Percentiles rank a stretch among this genome's conserved stretches.
These are phyloP conservation scores for Xylariaceae sp. DNA, from an alignment of 2,329 filamentous ascomycete species.

Conservation along the genomic window DNA sequence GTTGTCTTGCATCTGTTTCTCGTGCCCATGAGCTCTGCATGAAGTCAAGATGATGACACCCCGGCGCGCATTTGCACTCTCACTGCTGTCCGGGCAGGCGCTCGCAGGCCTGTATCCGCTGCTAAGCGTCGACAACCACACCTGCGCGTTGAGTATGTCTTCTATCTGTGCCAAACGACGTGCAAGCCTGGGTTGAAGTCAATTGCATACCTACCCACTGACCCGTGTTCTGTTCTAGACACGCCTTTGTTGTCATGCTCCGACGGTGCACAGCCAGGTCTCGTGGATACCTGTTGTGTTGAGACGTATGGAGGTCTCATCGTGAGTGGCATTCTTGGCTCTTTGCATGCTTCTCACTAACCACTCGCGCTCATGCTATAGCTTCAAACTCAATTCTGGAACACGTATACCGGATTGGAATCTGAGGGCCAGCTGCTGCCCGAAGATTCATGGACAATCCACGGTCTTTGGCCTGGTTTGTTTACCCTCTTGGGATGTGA, in stretches of 20 bases:
- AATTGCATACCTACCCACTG: conserved; percentile 13
- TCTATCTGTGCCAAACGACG: background rate
- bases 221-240: conserved; percentile 17
- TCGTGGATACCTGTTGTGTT: conserved; percentile 59
- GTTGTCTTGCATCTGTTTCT: background rate
- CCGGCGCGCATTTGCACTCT: conserved; percentile 23
- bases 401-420: conserved; percentile 59
- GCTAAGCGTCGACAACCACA: conserved; percentile 52
- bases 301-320: conserved; percentile 63
- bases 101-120: conserved; percentile 39
- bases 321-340: conserved; percentile 18
- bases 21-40: background rate
- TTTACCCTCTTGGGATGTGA: background rate
- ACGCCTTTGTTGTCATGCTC: conserved; percentile 46
- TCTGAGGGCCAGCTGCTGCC: conserved; percentile 55
- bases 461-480: conserved; percentile 53
- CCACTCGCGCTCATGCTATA: conserved; percentile 12
- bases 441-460: conserved; percentile 53
- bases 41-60: conserved; percentile 15
- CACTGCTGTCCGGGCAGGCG: conserved; percentile 27
- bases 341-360: conserved; percentile 1
- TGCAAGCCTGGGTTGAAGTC: background rate
- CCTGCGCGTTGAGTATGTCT: conserved; percentile 46
- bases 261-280: conserved; percentile 36
- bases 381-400: conserved; percentile 62